Evolutionary conservation across 1,284 basidiomycete species (phyloP).

Genomic region (Earliella scabrosa): DNA sequence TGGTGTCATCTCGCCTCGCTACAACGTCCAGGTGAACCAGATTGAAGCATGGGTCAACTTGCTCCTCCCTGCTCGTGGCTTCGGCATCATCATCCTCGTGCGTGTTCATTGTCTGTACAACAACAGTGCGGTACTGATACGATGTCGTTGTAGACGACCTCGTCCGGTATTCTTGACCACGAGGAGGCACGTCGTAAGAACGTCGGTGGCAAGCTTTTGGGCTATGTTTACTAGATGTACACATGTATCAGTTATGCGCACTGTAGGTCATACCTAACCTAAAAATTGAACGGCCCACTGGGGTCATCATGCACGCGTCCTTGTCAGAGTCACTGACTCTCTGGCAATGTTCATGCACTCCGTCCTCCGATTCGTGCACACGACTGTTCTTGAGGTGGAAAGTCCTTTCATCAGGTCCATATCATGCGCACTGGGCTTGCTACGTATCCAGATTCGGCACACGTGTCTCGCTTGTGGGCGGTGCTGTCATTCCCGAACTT

Average conservation of each 20-base stretch:
- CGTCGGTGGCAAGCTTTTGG: conserved; percentile 89
- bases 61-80: conserved; percentile 92
- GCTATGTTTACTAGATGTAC: conserved; percentile 76
- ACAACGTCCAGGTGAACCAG: conserved; percentile 93
- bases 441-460: no score
- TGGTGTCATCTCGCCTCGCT: conserved; percentile 98
- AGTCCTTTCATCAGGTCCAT: no score
- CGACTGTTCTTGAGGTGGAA: no score
- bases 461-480: no score
- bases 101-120: no score
- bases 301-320: conserved; percentile 12
- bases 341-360: no score
- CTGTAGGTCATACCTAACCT: conserved; percentile 20
- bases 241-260: conserved; percentile 20
- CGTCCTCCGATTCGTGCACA: no score
- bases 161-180: conserved; percentile 98
- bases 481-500: no score
- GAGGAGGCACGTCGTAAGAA: conserved; percentile 99
- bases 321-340: no score
- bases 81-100: conserved; percentile 94
- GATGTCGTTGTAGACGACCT: conserved; percentile 79
- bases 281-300: conserved; percentile 23
- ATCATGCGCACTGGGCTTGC: no score
- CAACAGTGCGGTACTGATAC: no score
- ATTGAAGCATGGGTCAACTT: conserved; percentile 96